Evolutionary conservation across 2,329 filamentous ascomycete species (phyloP), one percentile per base, ranked within the genome.

Genomic region (Colletotrichum viniferum): DNA sequence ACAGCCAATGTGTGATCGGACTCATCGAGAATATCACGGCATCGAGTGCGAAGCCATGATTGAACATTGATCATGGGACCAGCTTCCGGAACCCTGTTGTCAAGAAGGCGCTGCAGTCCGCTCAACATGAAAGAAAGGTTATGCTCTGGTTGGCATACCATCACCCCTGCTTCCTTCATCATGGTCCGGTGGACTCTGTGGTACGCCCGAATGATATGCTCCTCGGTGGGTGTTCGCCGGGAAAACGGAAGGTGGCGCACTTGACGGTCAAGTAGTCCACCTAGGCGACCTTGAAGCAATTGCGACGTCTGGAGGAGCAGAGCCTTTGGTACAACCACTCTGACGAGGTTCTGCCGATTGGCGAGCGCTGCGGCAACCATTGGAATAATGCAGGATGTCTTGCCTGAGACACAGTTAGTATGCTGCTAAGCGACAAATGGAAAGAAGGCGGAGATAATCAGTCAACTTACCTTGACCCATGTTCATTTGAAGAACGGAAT

Each of bases 11-110:
- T 91, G 52, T 88, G 85, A 75, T 92, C 90, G 3, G 87, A 92
- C 78, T 94, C 93, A 76, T 94, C 93, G 0, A 94, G 82, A 0
- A 94, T 85, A 78, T 95, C 92, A 0, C 92, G 87, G 4, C 87
- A 89, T 3, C 84, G 79, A 0, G 75, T 73, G 4, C 88, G 83
- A 7, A 94, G 79, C 84, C 88, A 90, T 0, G 80, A 73, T 32
- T 93, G 90, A 0, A 86, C 85, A 0, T 81, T 80, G 3, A 92
- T 83, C 87, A 94, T 90, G 2, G 77, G 78, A 0, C 77, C 79
- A 0, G 89, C 88, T 38, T 88, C 82, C 0, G 80, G 68, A 0
- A 85, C 69, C 4, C 86, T 82, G 2, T 81, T 81, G 62, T 92
- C 89, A 0, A 87, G 86, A 0, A 93, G 80, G 3, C 87, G 86